phyloP scores from a whole-genome alignment of 345 rosid genomes.

The Rhizophora apiculata region DNA sequence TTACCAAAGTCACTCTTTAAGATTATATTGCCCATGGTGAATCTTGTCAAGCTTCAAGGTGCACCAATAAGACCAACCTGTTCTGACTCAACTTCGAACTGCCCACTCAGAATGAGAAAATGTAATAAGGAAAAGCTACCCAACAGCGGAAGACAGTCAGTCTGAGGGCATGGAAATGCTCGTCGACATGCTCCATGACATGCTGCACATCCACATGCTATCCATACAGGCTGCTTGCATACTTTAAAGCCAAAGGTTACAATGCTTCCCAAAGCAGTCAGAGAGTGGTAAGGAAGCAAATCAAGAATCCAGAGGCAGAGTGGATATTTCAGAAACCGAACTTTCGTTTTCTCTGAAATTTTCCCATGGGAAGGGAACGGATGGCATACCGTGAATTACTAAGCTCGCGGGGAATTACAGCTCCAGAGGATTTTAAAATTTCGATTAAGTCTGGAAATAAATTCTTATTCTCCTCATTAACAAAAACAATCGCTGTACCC shows the following conservation, averaged over 20 bases:
- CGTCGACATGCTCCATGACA: not conserved
- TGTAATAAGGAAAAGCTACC: not conserved
- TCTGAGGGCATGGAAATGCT: too few species aligned
- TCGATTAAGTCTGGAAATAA: slow-evolving; percentile 61
- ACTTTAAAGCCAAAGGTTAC: not conserved
- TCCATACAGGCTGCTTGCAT: not conserved
- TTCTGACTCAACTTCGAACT: not conserved
- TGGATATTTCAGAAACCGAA: slow-evolving; percentile 10
- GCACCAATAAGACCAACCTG: not conserved
- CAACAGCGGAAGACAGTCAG: not conserved
- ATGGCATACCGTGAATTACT: slow-evolving; percentile 36
- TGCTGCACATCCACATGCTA: not conserved
- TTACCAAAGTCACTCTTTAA: not conserved
- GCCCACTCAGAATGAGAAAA: not conserved
- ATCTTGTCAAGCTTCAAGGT: not conserved
- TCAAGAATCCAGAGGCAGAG: not conserved
- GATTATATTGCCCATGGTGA: not conserved
- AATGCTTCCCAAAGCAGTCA: not conserved
- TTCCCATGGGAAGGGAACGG: slow-evolving; percentile 33
- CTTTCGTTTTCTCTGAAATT: slow-evolving; percentile 62
- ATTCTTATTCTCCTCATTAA: slow-evolving; percentile 63
- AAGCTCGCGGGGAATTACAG: slow-evolving; percentile 72
- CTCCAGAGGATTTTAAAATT: slow-evolving; percentile 60
- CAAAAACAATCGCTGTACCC: slow-evolving; percentile 62
- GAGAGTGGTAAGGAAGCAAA: not conserved